Evolutionary conservation across 441 rosid species (phyloP), one percentile per base, ranked within the genome.

Genomic region (Rhodomyrtus psidioides): DNA sequence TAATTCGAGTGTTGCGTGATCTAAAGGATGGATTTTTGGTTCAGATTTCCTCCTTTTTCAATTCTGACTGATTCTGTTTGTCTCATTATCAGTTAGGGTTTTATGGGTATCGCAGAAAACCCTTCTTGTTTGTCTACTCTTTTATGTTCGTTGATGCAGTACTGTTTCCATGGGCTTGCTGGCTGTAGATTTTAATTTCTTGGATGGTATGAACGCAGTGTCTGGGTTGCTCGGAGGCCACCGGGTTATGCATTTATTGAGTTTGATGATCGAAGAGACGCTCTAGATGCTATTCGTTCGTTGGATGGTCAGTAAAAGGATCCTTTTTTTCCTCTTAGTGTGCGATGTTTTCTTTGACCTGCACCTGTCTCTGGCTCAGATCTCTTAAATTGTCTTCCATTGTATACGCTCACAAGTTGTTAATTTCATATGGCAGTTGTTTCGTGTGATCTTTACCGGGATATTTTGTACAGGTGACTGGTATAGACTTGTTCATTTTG

Each of bases 151-250:
- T 39, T 39, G 79, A 39, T 70, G n/a, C 49, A 1, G n/a, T 70
- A 12, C 49, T 26, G 12, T 57, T 26, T 57, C 60, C 60, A 57
- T 57, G 60, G 28, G 60, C 60, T 12, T 57, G 28, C 28, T 57
- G 28, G 60, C 60, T 26, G 28, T 70, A 12, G 79, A 39, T 19
- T 70, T 70, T 70, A 12, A 70, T 70, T 21, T 70, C 46, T 82
- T 53, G 28, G 46, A 26, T 54, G 65, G 65, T 46, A 28, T n/a
- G 44, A 34, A 56, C 85, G 92, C 96, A 97, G 99, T 93, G 98
- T 97, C 6, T 95, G 99, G 98, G 99, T 95, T 89, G 99, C 98
- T 85, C 91, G 96, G 65, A 94, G 99, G 90, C 98, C 98, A 6
- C 98, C 96, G 1, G 98, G 98, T 26, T 97, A 97, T 90, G 98